Evolutionary conservation across 257 asterid species (phyloP), one percentile per base, ranked within the genome.

Genomic region (Plantago ovata): DNA sequence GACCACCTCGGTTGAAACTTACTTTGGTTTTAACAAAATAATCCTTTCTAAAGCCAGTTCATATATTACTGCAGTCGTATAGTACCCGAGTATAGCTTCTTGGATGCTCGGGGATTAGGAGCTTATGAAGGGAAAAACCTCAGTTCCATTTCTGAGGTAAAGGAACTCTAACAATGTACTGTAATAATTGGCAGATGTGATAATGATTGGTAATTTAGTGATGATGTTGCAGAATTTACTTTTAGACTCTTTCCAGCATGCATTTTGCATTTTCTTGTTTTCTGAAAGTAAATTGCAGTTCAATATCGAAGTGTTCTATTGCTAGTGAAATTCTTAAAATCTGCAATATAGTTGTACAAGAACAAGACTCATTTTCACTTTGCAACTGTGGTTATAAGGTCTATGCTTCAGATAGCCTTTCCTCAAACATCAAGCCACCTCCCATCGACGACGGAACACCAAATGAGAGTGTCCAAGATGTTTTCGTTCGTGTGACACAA

Each of bases 61-160:
- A n/a, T 38, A 40, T 40, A 23, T 60, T 63, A 8, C 6, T 78
- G 77, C 79, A 84, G 98, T 62, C 81, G 64, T 51, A 83, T 90
- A 57, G 98, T 90, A 38, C 96, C 98, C 0, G 96, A 87, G 71
- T 87, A 90, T 69, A 91, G 96, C 78, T 87, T 90, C 82, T 70
- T 91, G 86, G 98, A 91, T 81, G 98, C 98, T 71, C 95, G 96
- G 19, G 98, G 96, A 61, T 64, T 91, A 77, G 98, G 98, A n/a
- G 95, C 96, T 6, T 91, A 81, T 21, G 98, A 91, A 64, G 98
- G 98, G 57, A 81, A 83, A 64, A 72, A 57, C 16, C 71, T 91
- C 64, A 93, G 80, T 55, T 60, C 94, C 16, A 42, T 87, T 50
- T 81, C 96, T 4, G 78, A 90, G 80, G 96, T 90, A 75, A 61